Percentiles rank a stretch among this genome's conserved stretches.
These are phyloP conservation scores for Kwoniella europaea DNA, from an alignment of 768 basidiomycete species.

Conservation along the genomic window DNA sequence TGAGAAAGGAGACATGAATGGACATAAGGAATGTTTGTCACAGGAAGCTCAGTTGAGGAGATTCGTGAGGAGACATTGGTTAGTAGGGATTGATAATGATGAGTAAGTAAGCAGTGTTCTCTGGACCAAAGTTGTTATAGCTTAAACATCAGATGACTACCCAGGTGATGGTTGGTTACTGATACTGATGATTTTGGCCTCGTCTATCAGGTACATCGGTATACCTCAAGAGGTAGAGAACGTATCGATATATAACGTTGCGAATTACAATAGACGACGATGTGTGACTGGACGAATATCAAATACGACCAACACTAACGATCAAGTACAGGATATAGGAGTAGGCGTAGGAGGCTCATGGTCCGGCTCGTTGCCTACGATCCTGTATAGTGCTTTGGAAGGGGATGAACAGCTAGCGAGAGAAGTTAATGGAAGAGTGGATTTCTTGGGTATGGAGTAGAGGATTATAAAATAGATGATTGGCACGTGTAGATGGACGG, in stretches of 20 bases:
- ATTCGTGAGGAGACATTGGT: constrained; percentile 12
- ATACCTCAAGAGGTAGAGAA: constrained; percentile 1
- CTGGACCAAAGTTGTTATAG: no score
- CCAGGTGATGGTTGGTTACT: no score
- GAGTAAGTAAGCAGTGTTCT: no score
- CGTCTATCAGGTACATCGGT: constrained; percentile 11
- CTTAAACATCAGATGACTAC: no score
- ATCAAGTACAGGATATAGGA: neutral
- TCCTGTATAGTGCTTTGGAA: neutral
- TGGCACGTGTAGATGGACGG: neutral
- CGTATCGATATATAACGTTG: neutral
- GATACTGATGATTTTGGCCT: no score
- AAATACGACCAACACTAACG: no score
- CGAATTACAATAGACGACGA: constrained; percentile 1
- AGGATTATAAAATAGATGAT: no score
- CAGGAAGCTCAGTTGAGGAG: constrained; percentile 10
- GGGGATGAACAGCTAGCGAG: constrained; percentile 4
- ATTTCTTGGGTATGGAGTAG: constrained; percentile 1
- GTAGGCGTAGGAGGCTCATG: neutral
- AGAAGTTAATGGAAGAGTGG: neutral
- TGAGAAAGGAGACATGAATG: neutral
- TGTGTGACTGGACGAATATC: neutral
- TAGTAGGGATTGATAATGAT: constrained; percentile 1
- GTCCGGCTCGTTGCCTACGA: neutral
- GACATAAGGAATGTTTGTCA: neutral